Percentiles rank a stretch among this genome's conserved stretches.
These are phyloP conservation scores for Ceratobasidium sp. DNA, from an alignment of 1,284 basidiomycete species.

Conservation along the genomic window DNA sequence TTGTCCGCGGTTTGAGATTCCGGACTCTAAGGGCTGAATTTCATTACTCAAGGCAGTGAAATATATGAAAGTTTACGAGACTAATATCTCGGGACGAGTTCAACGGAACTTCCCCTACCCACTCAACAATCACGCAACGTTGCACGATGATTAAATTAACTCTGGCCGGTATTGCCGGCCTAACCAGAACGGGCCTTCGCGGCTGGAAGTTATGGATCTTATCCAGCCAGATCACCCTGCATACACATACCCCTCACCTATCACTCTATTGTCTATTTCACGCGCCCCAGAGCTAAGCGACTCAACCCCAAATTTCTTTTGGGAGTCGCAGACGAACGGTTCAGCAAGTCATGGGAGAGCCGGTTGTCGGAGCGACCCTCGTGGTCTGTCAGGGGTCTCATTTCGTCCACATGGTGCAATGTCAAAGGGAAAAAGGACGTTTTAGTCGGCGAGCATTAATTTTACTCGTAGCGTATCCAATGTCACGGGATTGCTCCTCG, in stretches of 20 bases:
- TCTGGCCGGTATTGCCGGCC: conserved; percentile 2
- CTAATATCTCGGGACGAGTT: background rate
- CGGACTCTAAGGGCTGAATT: background rate
- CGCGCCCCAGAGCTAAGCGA: background rate
- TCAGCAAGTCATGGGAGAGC: conserved; percentile 7
- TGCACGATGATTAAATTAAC: background rate
- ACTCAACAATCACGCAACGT: conserved; percentile 3
- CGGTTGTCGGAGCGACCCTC: background rate
- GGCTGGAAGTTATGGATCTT: conserved; percentile 16
- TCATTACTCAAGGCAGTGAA: background rate
- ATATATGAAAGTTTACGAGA: background rate
- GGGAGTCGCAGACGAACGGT: background rate
- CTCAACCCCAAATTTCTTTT: conserved; percentile 17
- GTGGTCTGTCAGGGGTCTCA: conserved; percentile 4
- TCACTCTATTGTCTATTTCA: conserved; percentile 18
- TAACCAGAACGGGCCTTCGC: conserved; percentile 16
- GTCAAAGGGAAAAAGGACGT: background rate
- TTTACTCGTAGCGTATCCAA: background rate
- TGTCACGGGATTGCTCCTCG: background rate
- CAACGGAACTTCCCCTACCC: background rate
- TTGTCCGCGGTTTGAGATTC: background rate
- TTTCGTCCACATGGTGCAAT: background rate
- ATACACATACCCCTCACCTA: background rate
- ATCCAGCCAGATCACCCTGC: conserved; percentile 22
- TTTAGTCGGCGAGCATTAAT: background rate